phyloP scores from a whole-genome alignment of 441 rosid species.

The Populus hybrid region DNA sequence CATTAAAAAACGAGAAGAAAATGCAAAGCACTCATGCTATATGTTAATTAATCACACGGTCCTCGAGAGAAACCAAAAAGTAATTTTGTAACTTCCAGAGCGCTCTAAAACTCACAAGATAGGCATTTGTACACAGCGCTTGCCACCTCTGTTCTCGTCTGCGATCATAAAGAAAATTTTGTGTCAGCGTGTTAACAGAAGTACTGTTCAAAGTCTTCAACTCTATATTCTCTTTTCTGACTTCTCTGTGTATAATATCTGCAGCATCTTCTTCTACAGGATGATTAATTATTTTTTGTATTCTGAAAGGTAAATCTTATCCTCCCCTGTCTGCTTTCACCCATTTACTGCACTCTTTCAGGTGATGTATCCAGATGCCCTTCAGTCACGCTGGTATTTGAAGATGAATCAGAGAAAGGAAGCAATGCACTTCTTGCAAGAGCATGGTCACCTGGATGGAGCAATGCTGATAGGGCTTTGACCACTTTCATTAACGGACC shows the following conservation, averaged over 20 bases:
- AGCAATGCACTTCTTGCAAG: slow-evolving; percentile 96
- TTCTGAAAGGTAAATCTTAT: not conserved
- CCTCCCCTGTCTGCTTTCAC: slow-evolving; percentile 10
- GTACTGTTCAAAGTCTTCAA: not conserved
- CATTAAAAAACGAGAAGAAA: not conserved
- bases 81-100: not conserved
- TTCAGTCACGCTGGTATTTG: slow-evolving; percentile 63
- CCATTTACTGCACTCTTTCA: slow-evolving; percentile 30
- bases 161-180: not conserved
- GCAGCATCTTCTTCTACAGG: not conserved
- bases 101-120: not conserved
- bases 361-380: slow-evolving; percentile 78
- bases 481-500: slow-evolving; percentile 87
- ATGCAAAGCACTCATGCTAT: not conserved
- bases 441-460: slow-evolving; percentile 99
- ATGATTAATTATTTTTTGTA: not conserved
- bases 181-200: not conserved
- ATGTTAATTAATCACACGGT: not conserved
- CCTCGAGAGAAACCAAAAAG: not conserved
- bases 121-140: not conserved
- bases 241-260: not conserved
- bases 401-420: slow-evolving; percentile 93
- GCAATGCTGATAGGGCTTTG: slow-evolving; percentile 87
- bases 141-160: not conserved
- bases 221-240: not conserved